Evolutionary conservation across 2,329 filamentous ascomycete genomes (phyloP).

Genomic region (Plenodomus tracheiphilus): DNA sequence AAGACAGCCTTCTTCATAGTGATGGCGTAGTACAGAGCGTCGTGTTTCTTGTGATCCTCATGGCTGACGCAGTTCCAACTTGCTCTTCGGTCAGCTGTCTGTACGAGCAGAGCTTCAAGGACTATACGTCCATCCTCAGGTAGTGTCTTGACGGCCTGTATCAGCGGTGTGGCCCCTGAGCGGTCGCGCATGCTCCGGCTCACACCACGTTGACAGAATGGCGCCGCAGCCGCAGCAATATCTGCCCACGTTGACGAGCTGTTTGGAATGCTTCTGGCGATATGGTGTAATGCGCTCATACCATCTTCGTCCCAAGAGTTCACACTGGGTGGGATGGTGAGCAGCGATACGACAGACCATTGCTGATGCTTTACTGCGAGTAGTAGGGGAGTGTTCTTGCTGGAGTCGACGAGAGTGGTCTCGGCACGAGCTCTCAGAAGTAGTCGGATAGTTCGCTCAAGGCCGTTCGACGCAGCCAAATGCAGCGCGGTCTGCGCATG

Average conservation of each 20-base stretch:
- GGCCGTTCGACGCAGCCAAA: conserved; percentile 33
- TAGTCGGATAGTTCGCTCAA: conserved; percentile 19
- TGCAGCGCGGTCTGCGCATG: conserved; percentile 30
- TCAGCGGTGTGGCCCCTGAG: conserved; percentile 40
- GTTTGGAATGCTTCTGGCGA: conserved; percentile 27
- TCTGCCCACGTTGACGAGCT: conserved; percentile 29
- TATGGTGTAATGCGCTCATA: conserved; percentile 38
- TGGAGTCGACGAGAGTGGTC: conserved; percentile 21
- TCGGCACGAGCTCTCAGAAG: conserved; percentile 31
- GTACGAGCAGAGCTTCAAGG: conserved; percentile 27
- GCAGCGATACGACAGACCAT: conserved; percentile 31
- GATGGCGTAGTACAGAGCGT: conserved; percentile 35
- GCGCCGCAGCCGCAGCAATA: conserved; percentile 22
- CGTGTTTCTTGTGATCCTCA: conserved; percentile 32
- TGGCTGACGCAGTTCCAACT: conserved; percentile 36
- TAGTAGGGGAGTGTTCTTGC: conserved; percentile 35
- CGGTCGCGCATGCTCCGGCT: conserved; percentile 39
- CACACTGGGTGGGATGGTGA: conserved; percentile 33
- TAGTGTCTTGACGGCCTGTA: conserved; percentile 32
- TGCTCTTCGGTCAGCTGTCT: conserved; percentile 18
- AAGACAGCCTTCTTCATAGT: conserved; percentile 30
- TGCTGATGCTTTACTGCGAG: conserved; percentile 33
- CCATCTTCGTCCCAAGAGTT: conserved; percentile 38
- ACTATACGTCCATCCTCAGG: conserved; percentile 34
- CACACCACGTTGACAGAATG: conserved; percentile 36